Conservation (phyloP, 1,139 yeast species). For the Groenewaldozyma sp. region DNA sequence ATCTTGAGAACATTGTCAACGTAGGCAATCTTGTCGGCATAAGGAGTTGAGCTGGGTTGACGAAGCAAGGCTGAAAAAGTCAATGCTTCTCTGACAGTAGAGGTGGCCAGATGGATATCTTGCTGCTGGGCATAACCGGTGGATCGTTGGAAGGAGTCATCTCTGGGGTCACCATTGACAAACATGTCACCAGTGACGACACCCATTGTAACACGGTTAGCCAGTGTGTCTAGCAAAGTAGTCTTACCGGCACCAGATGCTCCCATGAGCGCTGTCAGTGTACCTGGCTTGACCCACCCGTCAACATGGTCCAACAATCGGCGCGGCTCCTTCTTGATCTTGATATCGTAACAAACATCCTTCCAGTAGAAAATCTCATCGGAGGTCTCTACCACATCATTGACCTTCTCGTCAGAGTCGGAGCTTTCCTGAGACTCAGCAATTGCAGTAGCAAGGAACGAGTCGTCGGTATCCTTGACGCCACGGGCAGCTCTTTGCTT, state of each 20-base stretch:
- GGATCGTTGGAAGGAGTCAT: slow-evolving; percentile 65
- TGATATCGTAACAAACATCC: slow-evolving; percentile 64
- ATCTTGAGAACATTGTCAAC: slow-evolving; percentile 63
- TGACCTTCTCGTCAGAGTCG: slow-evolving; percentile 13
- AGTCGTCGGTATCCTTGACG: slow-evolving; percentile 5
- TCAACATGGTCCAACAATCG: slow-evolving; percentile 60
- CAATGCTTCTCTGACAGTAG: slow-evolving; percentile 74
- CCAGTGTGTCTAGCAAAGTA: slow-evolving; percentile 62
- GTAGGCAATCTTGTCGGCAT: slow-evolving; percentile 54
- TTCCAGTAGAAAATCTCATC: slow-evolving; percentile 67
- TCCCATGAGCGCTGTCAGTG: slow-evolving; percentile 74
- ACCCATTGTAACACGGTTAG: slow-evolving; percentile 72
- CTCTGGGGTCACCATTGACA: slow-evolving; percentile 63
- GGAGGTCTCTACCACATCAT: slow-evolving; percentile 19
- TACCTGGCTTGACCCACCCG: slow-evolving; percentile 79
- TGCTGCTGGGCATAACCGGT: slow-evolving; percentile 83
- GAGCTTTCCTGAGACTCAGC: slow-evolving; percentile 15
- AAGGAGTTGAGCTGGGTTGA: slow-evolving; percentile 49
- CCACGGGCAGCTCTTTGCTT: slow-evolving; percentile 19
- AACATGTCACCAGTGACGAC: slow-evolving; percentile 67
- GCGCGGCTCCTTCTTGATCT: slow-evolving; percentile 49
- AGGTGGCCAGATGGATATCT: slow-evolving; percentile 63
- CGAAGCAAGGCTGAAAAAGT: slow-evolving; percentile 64
- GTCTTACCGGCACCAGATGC: slow-evolving; percentile 88
- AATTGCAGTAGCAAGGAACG: slow-evolving; percentile 21